Conservation (phyloP, 2,329 filamentous ascomycete genomes). For the Falciphora oryzae region DNA sequence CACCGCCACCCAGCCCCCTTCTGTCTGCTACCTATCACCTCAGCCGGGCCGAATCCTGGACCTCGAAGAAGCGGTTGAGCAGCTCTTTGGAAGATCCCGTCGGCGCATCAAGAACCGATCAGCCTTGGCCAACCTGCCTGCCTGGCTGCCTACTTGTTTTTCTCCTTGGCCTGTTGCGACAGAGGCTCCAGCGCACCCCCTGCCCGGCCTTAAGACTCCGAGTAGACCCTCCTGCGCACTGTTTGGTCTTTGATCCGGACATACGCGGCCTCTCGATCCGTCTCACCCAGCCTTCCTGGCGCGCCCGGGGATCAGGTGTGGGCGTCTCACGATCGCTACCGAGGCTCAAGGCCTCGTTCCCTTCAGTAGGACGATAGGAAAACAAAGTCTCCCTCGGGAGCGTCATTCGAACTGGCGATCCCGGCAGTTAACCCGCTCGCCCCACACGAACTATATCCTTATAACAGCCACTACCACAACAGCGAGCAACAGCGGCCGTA, state of each 20-base stretch:
- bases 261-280: too few species aligned
- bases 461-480: background rate
- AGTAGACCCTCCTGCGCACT: background rate
- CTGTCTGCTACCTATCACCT: slow-evolving; percentile 13
- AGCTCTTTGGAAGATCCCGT: background rate
- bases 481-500: slow-evolving; percentile 11
- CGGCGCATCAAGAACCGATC: background rate
- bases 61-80: background rate
- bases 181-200: background rate
- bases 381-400: background rate
- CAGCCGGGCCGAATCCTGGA: background rate
- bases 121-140: background rate
- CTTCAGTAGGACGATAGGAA: background rate
- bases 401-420: background rate
- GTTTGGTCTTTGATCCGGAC: too few species aligned
- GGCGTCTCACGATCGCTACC: too few species aligned
- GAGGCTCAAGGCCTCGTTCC: too few species aligned
- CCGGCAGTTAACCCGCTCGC: background rate
- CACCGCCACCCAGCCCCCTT: background rate
- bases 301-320: too few species aligned
- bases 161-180: background rate
- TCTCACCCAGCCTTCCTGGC: too few species aligned
- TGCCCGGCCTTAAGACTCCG: background rate
- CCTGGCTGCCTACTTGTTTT: too few species aligned
- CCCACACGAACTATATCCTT: slow-evolving; percentile 13